Evolutionary conservation across 768 basidiomycete species (phyloP), one percentile per base, ranked within the genome.

Genomic region (Rubroboletus pulcherrimus): DNA sequence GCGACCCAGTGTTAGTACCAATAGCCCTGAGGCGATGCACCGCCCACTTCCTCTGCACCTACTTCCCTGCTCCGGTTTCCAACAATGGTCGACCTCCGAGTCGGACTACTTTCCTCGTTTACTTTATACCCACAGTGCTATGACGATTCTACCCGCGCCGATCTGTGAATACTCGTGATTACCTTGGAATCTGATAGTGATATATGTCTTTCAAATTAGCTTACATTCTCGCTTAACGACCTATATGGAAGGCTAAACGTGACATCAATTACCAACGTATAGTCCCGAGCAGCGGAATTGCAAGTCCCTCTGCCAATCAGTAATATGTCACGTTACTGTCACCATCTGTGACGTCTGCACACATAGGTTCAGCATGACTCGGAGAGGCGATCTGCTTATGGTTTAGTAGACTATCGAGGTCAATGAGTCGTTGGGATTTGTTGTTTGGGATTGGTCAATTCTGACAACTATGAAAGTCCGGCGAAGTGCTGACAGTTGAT

Each of bases 211-310:
- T 39, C 9, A 39, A 39, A 19, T n/a, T 5, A 10, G 8, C n/a
- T 17, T 39, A 39, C n/a, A 39, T 9, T 38, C 38, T 10, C 38
- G 38, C 24, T 63, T 55, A 31, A 83, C 59, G 78, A 24, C 12
- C 21, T 14, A 14, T 14, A 14, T 40, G 19, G 3, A 19, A 19
- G n/a, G 14, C 15, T 0, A 42, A 43, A 26, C 26, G 10, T 43
- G 42, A 43, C 26, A 17, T 5, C 17, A 6, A 9, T 26, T 42
- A 24, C 41, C 19, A 6, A 21, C 12, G 21, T 7, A 39, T 19
- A 40, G 39, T 21, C 40, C 14, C 15, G 5, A 24, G 15, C 14
- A 15, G 43, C 26, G 3, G 5, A n/a, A n/a, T 17, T 11, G 9
- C 26, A 17, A 10, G 26, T 43, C 10, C 26, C 8, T 26, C 9